Evolutionary conservation across 2,329 filamentous ascomycete species (phyloP).

Genomic region (Neonectria hederae): DNA sequence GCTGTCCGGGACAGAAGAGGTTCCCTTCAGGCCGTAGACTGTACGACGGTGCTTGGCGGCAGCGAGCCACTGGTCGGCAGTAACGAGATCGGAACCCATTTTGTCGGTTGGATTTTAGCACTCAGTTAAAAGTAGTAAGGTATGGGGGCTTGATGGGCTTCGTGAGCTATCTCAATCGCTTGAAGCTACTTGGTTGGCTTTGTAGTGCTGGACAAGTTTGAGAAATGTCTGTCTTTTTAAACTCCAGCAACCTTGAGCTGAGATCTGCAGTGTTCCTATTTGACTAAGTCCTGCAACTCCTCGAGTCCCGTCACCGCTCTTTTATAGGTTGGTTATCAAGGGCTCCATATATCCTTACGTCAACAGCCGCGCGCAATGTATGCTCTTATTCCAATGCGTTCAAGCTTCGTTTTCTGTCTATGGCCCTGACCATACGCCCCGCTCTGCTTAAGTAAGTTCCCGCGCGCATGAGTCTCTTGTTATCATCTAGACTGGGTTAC

Average conservation of each 20-base stretch:
- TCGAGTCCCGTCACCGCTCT: background rate
- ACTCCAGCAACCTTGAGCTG: background rate
- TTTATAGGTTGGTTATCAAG: background rate
- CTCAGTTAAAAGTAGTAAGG: no score
- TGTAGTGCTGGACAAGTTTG: background rate
- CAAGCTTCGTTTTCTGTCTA: background rate
- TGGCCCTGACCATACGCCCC: background rate
- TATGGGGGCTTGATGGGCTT: no score
- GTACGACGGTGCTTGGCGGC: slow-evolving; percentile 43
- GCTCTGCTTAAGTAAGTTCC: background rate
- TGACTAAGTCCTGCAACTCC: background rate
- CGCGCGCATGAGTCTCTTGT: background rate
- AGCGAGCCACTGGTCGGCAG: slow-evolving; percentile 40
- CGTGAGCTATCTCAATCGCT: no score
- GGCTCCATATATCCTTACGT: background rate
- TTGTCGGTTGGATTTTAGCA: background rate
- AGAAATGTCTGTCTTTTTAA: background rate
- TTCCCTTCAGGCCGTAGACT: slow-evolving; percentile 41
- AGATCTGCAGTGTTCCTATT: background rate
- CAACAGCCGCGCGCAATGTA: background rate
- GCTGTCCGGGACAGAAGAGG: slow-evolving; percentile 43
- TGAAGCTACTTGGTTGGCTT: no score
- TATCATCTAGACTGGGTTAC: no score
- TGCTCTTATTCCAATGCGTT: background rate
- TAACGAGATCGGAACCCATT: slow-evolving; percentile 6